Evolutionary conservation across 2,329 filamentous ascomycete genomes (phyloP).

Genomic region (Calonectria crousiana): DNA sequence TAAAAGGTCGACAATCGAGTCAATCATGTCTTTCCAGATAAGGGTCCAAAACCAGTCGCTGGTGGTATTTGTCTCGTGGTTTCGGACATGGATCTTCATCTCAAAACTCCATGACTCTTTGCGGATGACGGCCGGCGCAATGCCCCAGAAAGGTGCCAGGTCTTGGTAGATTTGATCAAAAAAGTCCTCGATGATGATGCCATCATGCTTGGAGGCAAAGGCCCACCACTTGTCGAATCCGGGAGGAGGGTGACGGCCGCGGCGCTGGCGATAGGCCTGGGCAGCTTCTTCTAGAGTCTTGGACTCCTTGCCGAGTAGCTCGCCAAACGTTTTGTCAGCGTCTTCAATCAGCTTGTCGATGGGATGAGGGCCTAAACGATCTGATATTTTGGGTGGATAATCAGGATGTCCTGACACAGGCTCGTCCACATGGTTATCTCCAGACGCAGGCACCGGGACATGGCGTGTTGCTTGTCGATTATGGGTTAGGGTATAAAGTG

Average conservation of each 20-base stretch:
- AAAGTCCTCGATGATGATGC: constrained; percentile 72
- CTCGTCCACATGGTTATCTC: neutral
- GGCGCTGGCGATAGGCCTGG: constrained; percentile 66
- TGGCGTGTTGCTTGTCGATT: neutral
- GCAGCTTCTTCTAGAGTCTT: constrained; percentile 67
- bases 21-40: constrained; percentile 67
- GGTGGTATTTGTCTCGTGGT: constrained; percentile 62
- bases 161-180: constrained; percentile 75
- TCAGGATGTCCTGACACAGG: constrained; percentile 9
- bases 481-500: constrained; percentile 45
- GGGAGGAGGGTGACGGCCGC: constrained; percentile 73
- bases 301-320: constrained; percentile 58
- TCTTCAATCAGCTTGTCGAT: constrained; percentile 65
- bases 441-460: neutral
- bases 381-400: constrained; percentile 17
- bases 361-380: constrained; percentile 53
- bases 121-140: constrained; percentile 61
- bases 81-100: constrained; percentile 71
- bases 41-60: constrained; percentile 71
- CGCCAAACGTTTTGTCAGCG: constrained; percentile 55
- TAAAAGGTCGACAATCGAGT: constrained; percentile 65
- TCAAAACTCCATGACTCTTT: constrained; percentile 67
- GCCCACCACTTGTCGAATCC: constrained; percentile 72
- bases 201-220: constrained; percentile 64
- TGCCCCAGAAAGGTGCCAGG: constrained; percentile 68